Evolutionary conservation across 495 filamentous ascomycete species (phyloP), one percentile per base, ranked within the genome.

Genomic region (Annulohypoxylon moriforme): DNA sequence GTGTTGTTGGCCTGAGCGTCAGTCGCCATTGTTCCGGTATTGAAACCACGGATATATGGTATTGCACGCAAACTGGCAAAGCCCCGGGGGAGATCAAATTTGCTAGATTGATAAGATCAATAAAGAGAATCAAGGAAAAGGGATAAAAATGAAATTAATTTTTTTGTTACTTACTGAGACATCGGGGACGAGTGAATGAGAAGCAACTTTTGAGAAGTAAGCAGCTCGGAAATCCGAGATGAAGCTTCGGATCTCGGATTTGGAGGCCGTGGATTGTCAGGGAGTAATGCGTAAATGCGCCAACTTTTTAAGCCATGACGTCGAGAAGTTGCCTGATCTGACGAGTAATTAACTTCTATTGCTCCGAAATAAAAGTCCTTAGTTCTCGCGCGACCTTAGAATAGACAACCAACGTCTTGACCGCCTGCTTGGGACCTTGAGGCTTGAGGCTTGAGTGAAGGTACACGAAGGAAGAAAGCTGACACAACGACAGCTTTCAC

Each of bases 81-180:
- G 18, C 65, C 57, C 14, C 62, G 49, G 6, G 56, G 31, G 4
- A 68, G 27, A 46, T 66, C 49, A 10, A 64, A 65, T 24, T 59
- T 68, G 18, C 49, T 62, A 69, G 63, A 74, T 64, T 64, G 63
- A 74, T 71, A 67, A 71, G 62, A 71, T 71, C 24, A 60, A 64
- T 50, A 6, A 34, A 64, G 25, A 53, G 42, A 33, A 34, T 4
- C 18, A 13, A 42, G 9, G 3, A 44, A 4, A 44, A 6, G n/a
- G 40, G 20, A 9, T 4, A 20, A 38, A 40, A 18, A 52, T 22
- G 46, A 29, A 16, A 27, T 49, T 8, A 55, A 55, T 50, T 64
- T 10, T 57, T 34, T 62, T 38, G 56, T 53, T 38, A 65, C 60
- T 49, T 65, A 73, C 70, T 57, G 57, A 50, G 61, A 73, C 71